phyloP scores from a whole-genome alignment of 768 basidiomycete genomes.

The Pulveroboletus sp. region DNA sequence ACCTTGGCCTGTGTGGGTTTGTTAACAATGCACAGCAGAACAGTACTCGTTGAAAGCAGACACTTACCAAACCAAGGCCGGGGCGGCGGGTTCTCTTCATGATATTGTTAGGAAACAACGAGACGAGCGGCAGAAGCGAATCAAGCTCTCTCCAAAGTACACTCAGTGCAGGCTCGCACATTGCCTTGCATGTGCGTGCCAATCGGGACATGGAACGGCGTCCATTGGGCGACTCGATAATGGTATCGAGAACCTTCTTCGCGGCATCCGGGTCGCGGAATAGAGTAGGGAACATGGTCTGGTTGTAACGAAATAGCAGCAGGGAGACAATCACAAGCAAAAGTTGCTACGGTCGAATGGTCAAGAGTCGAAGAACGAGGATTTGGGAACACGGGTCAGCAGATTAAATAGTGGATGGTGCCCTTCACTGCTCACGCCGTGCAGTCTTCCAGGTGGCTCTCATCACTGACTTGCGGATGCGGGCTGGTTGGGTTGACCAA shows the following conservation, averaged over 20 bases:
- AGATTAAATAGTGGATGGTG: slow-evolving; percentile 37
- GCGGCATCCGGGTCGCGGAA: slow-evolving; percentile 63
- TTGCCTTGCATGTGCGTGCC: slow-evolving; percentile 71
- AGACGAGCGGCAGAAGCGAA: slow-evolving; percentile 67
- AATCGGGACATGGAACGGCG: slow-evolving; percentile 67
- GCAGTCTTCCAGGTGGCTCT: slow-evolving; percentile 30
- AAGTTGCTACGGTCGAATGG: slow-evolving; percentile 28
- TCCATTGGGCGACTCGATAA: slow-evolving; percentile 59
- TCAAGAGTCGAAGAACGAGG: slow-evolving; percentile 37
- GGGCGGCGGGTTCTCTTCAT: slow-evolving; percentile 71
- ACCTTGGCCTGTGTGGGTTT: slow-evolving; percentile 44
- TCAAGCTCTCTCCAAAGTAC: slow-evolving; percentile 78
- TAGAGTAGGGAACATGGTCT: slow-evolving; percentile 51
- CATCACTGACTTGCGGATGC: slow-evolving; percentile 31
- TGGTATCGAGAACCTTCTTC: slow-evolving; percentile 47
- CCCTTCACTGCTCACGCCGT: slow-evolving; percentile 42
- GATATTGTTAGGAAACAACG: slow-evolving; percentile 64
- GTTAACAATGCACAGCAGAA: slow-evolving; percentile 4
- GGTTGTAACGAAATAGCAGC: slow-evolving; percentile 47
- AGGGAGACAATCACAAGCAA: slow-evolving; percentile 32
- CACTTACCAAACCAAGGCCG: slow-evolving; percentile 72
- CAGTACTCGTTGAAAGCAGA: background rate
- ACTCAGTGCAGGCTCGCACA: slow-evolving; percentile 69
- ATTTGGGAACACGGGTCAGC: slow-evolving; percentile 33
- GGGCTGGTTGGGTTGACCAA: slow-evolving; percentile 28